Percentiles rank a stretch among this genome's conserved stretches.
Conservation (phyloP, 1,284 basidiomycete genomes). For the Ganoderma sinense region DNA sequence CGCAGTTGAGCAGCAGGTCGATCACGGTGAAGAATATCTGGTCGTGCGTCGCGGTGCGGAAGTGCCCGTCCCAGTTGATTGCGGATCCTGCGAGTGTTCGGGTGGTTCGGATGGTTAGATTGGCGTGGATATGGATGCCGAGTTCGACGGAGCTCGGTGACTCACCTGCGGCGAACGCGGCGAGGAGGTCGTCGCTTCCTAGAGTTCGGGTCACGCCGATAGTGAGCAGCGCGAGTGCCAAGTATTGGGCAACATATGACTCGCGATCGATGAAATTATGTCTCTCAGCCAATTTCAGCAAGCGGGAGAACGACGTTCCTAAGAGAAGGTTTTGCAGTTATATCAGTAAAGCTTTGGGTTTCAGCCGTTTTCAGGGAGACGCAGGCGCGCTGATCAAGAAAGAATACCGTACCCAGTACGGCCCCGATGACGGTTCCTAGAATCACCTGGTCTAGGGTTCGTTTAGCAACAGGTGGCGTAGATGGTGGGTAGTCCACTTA, state of each 20-base stretch:
- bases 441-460: conserved; percentile 81
- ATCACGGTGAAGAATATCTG: conserved; percentile 91
- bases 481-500: conserved; percentile 43
- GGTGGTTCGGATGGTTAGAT: neutral
- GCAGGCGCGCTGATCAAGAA: neutral
- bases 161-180: conserved; percentile 90
- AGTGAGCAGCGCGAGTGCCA: conserved; percentile 84
- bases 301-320: conserved; percentile 77
- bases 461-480: neutral
- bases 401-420: conserved; percentile 62
- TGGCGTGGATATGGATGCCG: neutral
- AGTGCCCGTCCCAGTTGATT: conserved; percentile 95
- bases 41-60: conserved; percentile 85
- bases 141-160: conserved; percentile 8
- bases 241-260: conserved; percentile 91
- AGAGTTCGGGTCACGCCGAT: conserved; percentile 82
- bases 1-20: conserved; percentile 86
- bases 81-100: conserved; percentile 67
- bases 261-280: conserved; percentile 88
- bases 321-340: neutral
- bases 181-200: conserved; percentile 88
- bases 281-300: conserved; percentile 85
- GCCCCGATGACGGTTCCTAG: conserved; percentile 83
- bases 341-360: too few relatives aligned
- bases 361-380: neutral